Conservation (phyloP, 495 filamentous ascomycete species). For the Penicillium nucicola region DNA sequence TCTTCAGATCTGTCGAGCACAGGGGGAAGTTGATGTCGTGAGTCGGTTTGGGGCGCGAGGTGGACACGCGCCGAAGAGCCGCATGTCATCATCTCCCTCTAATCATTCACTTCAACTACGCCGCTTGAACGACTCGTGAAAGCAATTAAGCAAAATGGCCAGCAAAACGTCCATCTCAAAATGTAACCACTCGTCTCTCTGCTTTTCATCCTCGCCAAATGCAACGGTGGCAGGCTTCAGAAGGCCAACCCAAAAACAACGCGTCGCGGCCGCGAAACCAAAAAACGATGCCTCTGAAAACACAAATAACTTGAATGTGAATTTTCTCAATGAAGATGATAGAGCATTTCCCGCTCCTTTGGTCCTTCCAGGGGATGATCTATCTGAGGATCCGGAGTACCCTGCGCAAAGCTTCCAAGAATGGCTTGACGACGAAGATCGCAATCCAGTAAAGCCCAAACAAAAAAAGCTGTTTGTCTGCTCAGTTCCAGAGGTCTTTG, state of each 20-base stretch:
- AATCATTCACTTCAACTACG: too few species aligned
- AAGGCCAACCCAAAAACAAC: slow-evolving; percentile 2
- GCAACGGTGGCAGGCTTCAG: slow-evolving; percentile 8
- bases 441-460: slow-evolving; percentile 49
- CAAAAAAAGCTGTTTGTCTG: slow-evolving; percentile 55
- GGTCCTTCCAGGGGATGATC: slow-evolving; percentile 58
- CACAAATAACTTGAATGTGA: neutral
- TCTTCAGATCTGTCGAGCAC: too few species aligned
- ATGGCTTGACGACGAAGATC: slow-evolving; percentile 47
- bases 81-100: too few species aligned
- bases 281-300: neutral
- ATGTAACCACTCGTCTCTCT: slow-evolving; percentile 5
- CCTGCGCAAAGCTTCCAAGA: slow-evolving; percentile 55
- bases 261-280: slow-evolving; percentile 9
- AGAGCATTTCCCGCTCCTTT: slow-evolving; percentile 55
- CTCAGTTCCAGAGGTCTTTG: slow-evolving; percentile 34
- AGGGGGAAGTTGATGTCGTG: too few species aligned
- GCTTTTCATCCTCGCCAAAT: slow-evolving; percentile 6
- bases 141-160: neutral
- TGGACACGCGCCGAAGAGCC: too few species aligned
- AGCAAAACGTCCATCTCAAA: neutral
- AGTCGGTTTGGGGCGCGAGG: too few species aligned
- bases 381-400: slow-evolving; percentile 51
- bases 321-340: neutral
- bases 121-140: too few species aligned